These are phyloP conservation scores for Pythium utonaiense DNA, from an alignment of 352 stramenopile species.

Conservation along the genomic window DNA sequence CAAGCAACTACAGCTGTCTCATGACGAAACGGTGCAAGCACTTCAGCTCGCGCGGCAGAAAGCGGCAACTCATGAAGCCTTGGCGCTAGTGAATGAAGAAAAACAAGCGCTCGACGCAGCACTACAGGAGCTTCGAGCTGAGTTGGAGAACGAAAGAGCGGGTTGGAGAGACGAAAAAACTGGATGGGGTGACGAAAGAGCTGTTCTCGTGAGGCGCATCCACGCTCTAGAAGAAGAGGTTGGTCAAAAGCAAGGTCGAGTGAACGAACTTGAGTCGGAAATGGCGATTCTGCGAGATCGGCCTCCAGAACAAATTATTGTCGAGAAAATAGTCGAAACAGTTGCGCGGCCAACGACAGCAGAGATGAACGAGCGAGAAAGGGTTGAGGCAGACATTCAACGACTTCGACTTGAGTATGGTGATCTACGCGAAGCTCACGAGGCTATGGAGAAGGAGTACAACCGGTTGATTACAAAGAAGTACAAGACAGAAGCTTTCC, in stretches of 20 bases:
- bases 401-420: slow-evolving; percentile 29
- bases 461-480: slow-evolving; percentile 58
- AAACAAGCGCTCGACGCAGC: slow-evolving; percentile 43
- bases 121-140: slow-evolving; percentile 24
- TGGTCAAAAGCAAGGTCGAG: background rate
- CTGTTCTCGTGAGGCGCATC: background rate
- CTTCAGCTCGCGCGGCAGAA: slow-evolving; percentile 67
- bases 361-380: slow-evolving; percentile 13
- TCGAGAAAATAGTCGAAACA: slow-evolving; percentile 11
- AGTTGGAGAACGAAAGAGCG: slow-evolving; percentile 5
- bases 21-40: slow-evolving; percentile 73
- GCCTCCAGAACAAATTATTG: slow-evolving; percentile 10
- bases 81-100: slow-evolving; percentile 55
- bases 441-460: slow-evolving; percentile 37
- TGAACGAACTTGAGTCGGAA: background rate
- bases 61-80: slow-evolving; percentile 50
- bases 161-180: too few species aligned
- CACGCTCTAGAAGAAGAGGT: background rate
- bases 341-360: slow-evolving; percentile 2
- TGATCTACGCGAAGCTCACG: slow-evolving; percentile 26
- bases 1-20: slow-evolving; percentile 38
- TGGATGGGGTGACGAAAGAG: background rate
- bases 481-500: slow-evolving; percentile 78
- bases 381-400: slow-evolving; percentile 27
- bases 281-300: background rate